phyloP scores from a whole-genome alignment of 768 basidiomycete genomes.

The Paxillus ammoniavirescens region DNA sequence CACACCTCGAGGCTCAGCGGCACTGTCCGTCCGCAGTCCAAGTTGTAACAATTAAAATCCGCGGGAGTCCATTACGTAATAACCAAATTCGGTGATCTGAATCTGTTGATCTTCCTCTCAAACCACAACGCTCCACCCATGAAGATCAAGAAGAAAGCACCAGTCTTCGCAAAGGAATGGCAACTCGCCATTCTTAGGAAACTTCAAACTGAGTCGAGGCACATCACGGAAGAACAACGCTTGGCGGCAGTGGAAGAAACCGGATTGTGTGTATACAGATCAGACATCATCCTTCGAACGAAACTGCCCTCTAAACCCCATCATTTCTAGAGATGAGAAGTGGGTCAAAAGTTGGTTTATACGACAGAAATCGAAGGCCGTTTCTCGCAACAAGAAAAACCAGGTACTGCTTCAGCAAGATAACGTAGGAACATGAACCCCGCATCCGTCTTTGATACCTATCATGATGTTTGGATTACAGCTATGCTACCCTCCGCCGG shows the following conservation, averaged over 20 bases:
- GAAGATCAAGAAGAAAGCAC: constrained; percentile 7
- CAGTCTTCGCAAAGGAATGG: constrained; percentile 25
- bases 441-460: background rate
- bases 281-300: constrained; percentile 1
- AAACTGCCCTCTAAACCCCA: constrained; percentile 1
- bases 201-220: constrained; percentile 19
- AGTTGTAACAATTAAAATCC: no score
- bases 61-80: no score
- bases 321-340: constrained; percentile 20
- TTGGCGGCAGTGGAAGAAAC: constrained; percentile 23
- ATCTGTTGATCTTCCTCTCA: no score
- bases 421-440: background rate
- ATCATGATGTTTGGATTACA: constrained; percentile 17
- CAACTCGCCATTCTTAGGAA: constrained; percentile 29
- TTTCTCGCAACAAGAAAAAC: constrained; percentile 11
- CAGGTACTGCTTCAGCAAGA: background rate
- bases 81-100: no score
- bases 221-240: constrained; percentile 23
- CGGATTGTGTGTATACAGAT: constrained; percentile 27
- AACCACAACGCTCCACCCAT: background rate
- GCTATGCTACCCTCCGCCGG: background rate
- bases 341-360: constrained; percentile 32
- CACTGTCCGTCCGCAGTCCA: no score
- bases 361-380: constrained; percentile 24
- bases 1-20: no score